Percentiles rank a stretch among this genome's conserved stretches.
phyloP scores from a whole-genome alignment of 768 basidiomycete genomes.

The Pleurotus platypus region DNA sequence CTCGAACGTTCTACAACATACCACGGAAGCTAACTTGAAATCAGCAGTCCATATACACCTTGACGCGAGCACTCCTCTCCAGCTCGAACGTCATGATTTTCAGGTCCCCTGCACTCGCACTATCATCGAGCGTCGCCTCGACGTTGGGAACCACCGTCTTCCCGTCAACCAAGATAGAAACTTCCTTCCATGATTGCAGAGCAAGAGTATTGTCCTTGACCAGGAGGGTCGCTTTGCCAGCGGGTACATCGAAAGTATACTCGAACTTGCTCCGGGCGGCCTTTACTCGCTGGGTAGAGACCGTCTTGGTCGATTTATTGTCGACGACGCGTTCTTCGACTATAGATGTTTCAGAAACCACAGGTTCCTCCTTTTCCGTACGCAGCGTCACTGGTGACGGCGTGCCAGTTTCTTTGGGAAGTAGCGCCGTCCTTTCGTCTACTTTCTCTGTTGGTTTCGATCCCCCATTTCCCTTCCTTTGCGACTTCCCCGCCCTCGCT shows the following conservation, averaged over 20 bases:
- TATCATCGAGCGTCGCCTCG: not conserved
- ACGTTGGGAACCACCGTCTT: not conserved
- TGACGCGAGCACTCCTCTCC: not conserved
- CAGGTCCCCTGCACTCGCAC: not conserved
- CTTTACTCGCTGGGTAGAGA: no score
- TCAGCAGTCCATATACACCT: not conserved
- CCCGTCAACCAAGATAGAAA: not conserved
- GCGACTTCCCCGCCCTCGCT: not conserved
- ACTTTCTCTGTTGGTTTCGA: not conserved
- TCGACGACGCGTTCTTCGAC: no score
- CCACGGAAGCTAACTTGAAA: no score
- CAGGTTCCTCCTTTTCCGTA: no score
- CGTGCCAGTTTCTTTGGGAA: not conserved
- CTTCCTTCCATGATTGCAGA: no score
- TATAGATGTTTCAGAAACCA: no score
- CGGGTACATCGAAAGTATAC: not conserved
- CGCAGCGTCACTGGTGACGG: not conserved
- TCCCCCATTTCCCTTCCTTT: not conserved
- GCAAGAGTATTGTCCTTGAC: not conserved
- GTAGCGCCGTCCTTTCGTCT: not conserved
- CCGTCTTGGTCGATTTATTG: no score
- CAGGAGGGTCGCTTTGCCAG: not conserved
- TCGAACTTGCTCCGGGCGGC: no score
- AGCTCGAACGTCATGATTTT: not conserved
- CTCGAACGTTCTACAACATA: not conserved